phyloP scores from a whole-genome alignment of 2,329 filamentous ascomycete genomes.

The Ophiocordyceps camponoti-floridani region DNA sequence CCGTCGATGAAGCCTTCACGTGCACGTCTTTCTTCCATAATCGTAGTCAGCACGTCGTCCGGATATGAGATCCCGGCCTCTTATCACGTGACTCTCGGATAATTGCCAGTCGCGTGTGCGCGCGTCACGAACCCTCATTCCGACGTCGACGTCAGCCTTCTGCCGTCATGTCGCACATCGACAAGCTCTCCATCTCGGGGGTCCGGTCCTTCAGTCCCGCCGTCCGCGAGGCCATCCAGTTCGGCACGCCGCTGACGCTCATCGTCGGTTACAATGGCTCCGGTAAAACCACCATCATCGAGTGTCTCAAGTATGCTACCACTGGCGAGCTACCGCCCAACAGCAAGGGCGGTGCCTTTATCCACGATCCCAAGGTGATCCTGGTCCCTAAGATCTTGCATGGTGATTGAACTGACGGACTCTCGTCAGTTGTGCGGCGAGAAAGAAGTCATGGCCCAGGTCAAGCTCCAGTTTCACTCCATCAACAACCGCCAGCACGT shows the following conservation, averaged over 20 bases:
- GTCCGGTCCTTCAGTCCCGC: slow-evolving; percentile 70
- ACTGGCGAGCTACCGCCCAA: slow-evolving; percentile 88
- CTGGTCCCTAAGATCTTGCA: not conserved
- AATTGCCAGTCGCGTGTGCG: not conserved
- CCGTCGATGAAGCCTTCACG: not conserved
- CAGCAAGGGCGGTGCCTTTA: slow-evolving; percentile 77
- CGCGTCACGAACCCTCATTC: not conserved
- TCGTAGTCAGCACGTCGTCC: no score
- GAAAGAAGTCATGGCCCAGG: slow-evolving; percentile 76
- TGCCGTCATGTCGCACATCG: slow-evolving; percentile 54
- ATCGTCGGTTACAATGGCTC: slow-evolving; percentile 97
- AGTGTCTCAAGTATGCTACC: slow-evolving; percentile 95
- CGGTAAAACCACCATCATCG: slow-evolving; percentile 97
- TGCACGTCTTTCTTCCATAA: not conserved
- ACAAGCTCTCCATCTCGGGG: slow-evolving; percentile 74
- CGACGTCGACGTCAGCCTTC: not conserved
- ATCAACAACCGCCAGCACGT: slow-evolving; percentile 68
- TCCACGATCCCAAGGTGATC: slow-evolving; percentile 79
- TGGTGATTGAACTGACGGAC: slow-evolving; percentile 2
- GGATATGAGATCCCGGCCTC: not conserved
- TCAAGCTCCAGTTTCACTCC: slow-evolving; percentile 73
- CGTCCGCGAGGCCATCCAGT: slow-evolving; percentile 62
- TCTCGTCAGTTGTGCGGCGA: slow-evolving; percentile 49
- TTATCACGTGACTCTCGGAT: not conserved
- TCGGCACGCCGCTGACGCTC: slow-evolving; percentile 78